A percentile compares a stretch with the other conserved stretches of the same genome.
These are phyloP conservation scores for Trichoderma aggressivum DNA, from an alignment of 2,329 filamentous ascomycete species.

Conservation along the genomic window DNA sequence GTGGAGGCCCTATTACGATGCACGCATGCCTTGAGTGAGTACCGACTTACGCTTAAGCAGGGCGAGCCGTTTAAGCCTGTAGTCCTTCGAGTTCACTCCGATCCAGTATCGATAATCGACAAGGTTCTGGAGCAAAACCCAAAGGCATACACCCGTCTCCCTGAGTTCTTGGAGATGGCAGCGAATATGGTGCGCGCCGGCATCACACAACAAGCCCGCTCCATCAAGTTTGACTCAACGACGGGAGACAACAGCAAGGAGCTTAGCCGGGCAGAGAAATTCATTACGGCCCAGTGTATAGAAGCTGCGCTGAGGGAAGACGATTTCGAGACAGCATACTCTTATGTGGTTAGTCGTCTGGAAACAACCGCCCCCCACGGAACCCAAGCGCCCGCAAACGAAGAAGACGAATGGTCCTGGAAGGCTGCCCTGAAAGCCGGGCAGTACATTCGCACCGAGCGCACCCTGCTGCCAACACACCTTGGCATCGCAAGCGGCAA, in stretches of 20 bases:
- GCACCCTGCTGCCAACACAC: constrained; percentile 55
- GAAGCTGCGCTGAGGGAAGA: constrained; percentile 72
- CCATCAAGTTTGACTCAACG: background rate
- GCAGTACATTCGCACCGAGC: constrained; percentile 60
- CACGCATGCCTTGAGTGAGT: constrained; percentile 72
- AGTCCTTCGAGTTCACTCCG: constrained; percentile 69
- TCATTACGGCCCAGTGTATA: constrained; percentile 77
- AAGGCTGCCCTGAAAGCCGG: constrained; percentile 75
- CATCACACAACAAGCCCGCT: constrained; percentile 31
- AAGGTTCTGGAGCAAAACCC: constrained; percentile 74
- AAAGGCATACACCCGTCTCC: constrained; percentile 69
- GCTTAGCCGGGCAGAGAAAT: constrained; percentile 51
- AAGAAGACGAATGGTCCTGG: constrained; percentile 68
- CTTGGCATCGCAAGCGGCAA: constrained; percentile 58
- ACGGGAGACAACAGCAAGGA: constrained; percentile 29
- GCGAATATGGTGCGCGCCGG: constrained; percentile 62
- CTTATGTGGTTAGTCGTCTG: constrained; percentile 72
- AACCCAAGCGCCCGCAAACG: constrained; percentile 6
- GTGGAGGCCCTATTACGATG: constrained; percentile 65
- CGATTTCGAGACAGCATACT: constrained; percentile 83
- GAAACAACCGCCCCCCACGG: constrained; percentile 29
- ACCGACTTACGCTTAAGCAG: constrained; percentile 73
- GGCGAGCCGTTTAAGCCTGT: constrained; percentile 78
- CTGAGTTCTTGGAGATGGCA: constrained; percentile 69
- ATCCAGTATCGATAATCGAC: constrained; percentile 69